Conservation (phyloP, 2,329 filamentous ascomycete genomes). For the Hypoxylon sp. region DNA sequence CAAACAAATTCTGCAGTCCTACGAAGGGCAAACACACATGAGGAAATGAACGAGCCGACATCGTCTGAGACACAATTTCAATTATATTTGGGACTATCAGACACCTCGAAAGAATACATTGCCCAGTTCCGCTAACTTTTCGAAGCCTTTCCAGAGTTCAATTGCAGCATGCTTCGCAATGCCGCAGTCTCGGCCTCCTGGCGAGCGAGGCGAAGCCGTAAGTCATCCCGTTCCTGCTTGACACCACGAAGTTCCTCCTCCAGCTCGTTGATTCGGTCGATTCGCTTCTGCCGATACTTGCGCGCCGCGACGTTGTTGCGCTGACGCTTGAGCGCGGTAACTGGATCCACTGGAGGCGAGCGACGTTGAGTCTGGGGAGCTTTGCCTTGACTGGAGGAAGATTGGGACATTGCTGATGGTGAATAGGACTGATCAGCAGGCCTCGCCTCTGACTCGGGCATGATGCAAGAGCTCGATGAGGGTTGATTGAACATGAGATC, state of each 20-base stretch:
- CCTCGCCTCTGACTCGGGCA: conserved; percentile 35
- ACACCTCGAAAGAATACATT: conserved; percentile 38
- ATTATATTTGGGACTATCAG: conserved; percentile 39
- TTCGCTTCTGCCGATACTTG: conserved; percentile 78
- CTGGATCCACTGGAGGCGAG: conserved; percentile 51
- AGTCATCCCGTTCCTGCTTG: conserved; percentile 73
- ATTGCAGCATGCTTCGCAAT: conserved; percentile 66
- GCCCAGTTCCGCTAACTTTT: conserved; percentile 44
- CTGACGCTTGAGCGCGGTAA: conserved; percentile 69
- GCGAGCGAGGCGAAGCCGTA: conserved; percentile 73
- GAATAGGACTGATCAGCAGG: conserved; percentile 15
- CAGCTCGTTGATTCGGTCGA: conserved; percentile 75
- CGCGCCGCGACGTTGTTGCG: conserved; percentile 80
- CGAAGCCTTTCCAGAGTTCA: conserved; percentile 50
- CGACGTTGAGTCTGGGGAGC: conserved; percentile 40
- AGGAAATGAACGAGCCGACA: conserved; percentile 54
- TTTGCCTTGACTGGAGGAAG: conserved; percentile 34
- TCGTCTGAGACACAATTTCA: conserved; percentile 51
- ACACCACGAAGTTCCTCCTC: conserved; percentile 72
- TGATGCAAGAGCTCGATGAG: conserved; percentile 24
- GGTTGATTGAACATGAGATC: conserved; percentile 48
- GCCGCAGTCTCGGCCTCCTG: conserved; percentile 76
- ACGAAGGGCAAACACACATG: conserved; percentile 34
- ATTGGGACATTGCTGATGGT: conserved; percentile 29
- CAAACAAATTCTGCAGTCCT: conserved; percentile 42